Base-by-base conservation (phyloP, 805 yeast genomes). In the Kuraishia cidri region DNA sequence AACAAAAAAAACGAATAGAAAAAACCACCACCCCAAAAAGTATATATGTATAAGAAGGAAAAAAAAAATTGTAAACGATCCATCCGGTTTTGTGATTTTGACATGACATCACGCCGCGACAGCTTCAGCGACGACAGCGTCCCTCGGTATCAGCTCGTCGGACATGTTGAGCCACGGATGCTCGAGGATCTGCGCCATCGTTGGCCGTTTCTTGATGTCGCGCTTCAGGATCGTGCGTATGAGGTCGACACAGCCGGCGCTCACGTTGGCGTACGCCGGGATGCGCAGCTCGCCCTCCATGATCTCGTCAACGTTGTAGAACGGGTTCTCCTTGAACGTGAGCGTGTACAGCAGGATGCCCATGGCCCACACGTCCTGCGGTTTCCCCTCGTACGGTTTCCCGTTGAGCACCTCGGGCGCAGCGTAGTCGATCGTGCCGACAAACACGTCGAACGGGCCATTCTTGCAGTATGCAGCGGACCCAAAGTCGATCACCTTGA, bases 381-480 rank as follows among this genome's bases (percentile, higher is more conserved):
- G 90, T 51, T 75, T 80, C 15, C 98, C 98, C 32, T 76, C 86
- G 48, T 90, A 92, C 15, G 88, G 80, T 38, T 77, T 78, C 2
- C 97, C 98, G 32, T 78, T 69, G 23, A 92, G 63, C 1, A 92
- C 95, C 55, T 92, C 98, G 0, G 98, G 98, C 0, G 97, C 94
- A 1, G 97, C 97, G 54, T 90, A 92, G 54, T 92, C 97, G 28
- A 92, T 78, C 0, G 98, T 92, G 3, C 98, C 98, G 2, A 92
- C 97, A 58, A 92, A 90, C 4, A 92, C 95, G 44, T 90, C 95
- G 58, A 90, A 92, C 4, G 97, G 97, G 0, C 97, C 97, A 59
- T 80, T 86, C 42, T 71, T 74, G 14, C 78, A 74, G 53, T 86
- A 86, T 0, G 97, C 95, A 1, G 97, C 95, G 30, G 94, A 80